Conservation (phyloP, 2,329 filamentous ascomycete genomes). For the Alternaria ethzedia region DNA sequence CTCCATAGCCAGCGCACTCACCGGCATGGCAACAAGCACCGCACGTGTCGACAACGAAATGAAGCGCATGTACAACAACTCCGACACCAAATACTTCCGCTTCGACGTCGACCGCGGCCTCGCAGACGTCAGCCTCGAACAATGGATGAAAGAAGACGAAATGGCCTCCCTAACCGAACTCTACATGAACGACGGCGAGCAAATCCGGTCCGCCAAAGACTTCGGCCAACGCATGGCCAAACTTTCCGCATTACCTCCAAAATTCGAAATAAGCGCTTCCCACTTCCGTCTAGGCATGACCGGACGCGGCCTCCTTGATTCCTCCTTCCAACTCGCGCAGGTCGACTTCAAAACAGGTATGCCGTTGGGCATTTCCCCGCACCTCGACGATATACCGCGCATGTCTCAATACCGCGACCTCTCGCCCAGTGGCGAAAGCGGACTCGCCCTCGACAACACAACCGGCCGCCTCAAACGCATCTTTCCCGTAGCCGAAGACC, state of each 20-base stretch:
- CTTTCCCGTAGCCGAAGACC: constrained; percentile 44
- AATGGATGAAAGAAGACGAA: constrained; percentile 52
- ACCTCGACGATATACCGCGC: constrained; percentile 29
- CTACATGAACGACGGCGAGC: constrained; percentile 48
- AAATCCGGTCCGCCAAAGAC: constrained; percentile 35
- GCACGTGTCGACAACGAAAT: constrained; percentile 51
- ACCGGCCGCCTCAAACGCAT: constrained; percentile 37
- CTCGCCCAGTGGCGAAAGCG: constrained; percentile 39
- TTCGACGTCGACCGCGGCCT: constrained; percentile 51
- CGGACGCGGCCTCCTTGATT: constrained; percentile 37
- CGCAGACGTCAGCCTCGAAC: constrained; percentile 47
- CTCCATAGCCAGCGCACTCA: constrained; percentile 44
- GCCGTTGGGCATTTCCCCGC: constrained; percentile 29
- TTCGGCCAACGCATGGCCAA: constrained; percentile 48
- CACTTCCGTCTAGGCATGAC: constrained; percentile 44
- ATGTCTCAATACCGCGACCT: constrained; percentile 31
- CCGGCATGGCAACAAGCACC: constrained; percentile 48
- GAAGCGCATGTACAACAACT: constrained; percentile 49
- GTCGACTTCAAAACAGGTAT: constrained; percentile 49
- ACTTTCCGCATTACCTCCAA: constrained; percentile 44
- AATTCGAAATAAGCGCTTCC: constrained; percentile 42
- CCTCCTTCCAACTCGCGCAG: constrained; percentile 40
- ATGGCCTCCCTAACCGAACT: constrained; percentile 49
- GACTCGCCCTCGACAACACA: constrained; percentile 32
- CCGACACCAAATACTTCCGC: constrained; percentile 46